A percentile compares a stretch with the other conserved stretches of the same genome.
Evolutionary conservation across 2,329 filamentous ascomycete genomes (phyloP).

Genomic region (Huntiella moniliformis): DNA sequence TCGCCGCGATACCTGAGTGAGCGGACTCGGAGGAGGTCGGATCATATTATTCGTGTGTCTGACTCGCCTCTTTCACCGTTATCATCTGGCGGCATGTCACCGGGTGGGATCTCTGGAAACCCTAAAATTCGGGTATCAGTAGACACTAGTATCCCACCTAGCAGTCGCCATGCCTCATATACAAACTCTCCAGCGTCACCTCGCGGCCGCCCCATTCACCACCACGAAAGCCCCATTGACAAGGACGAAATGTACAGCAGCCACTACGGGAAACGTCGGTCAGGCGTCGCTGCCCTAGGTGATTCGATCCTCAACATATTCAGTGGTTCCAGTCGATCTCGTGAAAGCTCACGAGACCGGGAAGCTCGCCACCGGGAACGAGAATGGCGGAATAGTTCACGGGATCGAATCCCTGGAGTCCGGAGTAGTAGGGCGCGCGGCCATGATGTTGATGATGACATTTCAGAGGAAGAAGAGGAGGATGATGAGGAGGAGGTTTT

Average conservation of each 20-base stretch:
- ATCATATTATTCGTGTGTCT: neutral
- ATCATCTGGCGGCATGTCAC: too few species aligned
- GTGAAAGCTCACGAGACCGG: constrained; percentile 5
- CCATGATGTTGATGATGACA: constrained; percentile 1
- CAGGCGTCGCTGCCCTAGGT: neutral
- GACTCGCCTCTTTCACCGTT: neutral
- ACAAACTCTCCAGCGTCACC: constrained; percentile 7
- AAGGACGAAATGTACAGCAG: constrained; percentile 3
- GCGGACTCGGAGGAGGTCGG: neutral
- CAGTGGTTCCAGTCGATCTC: neutral
- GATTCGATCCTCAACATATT: constrained; percentile 7
- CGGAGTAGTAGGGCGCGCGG: too few species aligned
- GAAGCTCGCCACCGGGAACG: constrained; percentile 5
- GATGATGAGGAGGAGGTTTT: constrained; percentile 1
- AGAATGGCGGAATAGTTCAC: constrained; percentile 1
- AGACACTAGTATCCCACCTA: neutral
- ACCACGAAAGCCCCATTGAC: constrained; percentile 5
- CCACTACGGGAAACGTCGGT: constrained; percentile 3
- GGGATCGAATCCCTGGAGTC: neutral
- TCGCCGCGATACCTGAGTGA: neutral
- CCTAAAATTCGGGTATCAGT: constrained; percentile 7
- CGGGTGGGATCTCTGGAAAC: neutral
- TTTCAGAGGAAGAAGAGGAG: constrained; percentile 2
- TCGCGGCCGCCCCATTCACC: neutral
- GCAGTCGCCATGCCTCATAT: neutral